Base-by-base conservation (phyloP, 2,329 filamentous ascomycete species). In the Drechslerella coelobrocha region DNA sequence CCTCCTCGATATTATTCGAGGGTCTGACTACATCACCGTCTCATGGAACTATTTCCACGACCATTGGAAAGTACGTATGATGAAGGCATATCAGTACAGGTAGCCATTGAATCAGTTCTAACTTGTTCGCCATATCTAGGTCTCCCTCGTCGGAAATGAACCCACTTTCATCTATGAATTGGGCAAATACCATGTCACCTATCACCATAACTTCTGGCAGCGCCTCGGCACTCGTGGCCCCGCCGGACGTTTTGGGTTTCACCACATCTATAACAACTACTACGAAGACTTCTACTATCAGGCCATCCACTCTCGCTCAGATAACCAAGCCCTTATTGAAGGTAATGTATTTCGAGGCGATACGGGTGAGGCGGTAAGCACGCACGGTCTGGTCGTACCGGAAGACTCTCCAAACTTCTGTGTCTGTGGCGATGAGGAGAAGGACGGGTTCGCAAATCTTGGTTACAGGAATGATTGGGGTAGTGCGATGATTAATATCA, bases 91-190 rank as follows among this genome's bases (percentile, higher is more conserved):
- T n/a, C n/a, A n/a, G n/a, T n/a, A n/a, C n/a, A n/a, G n/a, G n/a
- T n/a, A n/a, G n/a, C n/a, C n/a, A n/a, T n/a, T n/a, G n/a, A n/a
- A n/a, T n/a, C n/a, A n/a, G n/a, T n/a, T n/a, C n/a, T n/a, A n/a
- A n/a, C n/a, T n/a, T n/a, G n/a, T n/a, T n/a, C n/a, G n/a, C n/a
- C n/a, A n/a, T n/a, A n/a, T n/a, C n/a, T n/a, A 66, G 24, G 59
- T 82, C n/a, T 84, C 82, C 0, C 80, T 87, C 5, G 80, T 86
- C 59, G 85, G 84, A 17, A 85, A 88, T 81, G 84, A 88, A 81
- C 81, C 73, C 78, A 87, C 87, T 79, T 79, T 73, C 41, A 79
- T 75, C 47, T 83, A 87, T 73, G 87, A 89, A 79, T 84, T 76
- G 3, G 86, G 86, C 73, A 81, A 81, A 53, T 78, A 83, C 9